These are phyloP conservation scores for Blastomyces emzantsi DNA, from an alignment of 2,329 filamentous ascomycete genomes.

Conservation along the genomic window DNA sequence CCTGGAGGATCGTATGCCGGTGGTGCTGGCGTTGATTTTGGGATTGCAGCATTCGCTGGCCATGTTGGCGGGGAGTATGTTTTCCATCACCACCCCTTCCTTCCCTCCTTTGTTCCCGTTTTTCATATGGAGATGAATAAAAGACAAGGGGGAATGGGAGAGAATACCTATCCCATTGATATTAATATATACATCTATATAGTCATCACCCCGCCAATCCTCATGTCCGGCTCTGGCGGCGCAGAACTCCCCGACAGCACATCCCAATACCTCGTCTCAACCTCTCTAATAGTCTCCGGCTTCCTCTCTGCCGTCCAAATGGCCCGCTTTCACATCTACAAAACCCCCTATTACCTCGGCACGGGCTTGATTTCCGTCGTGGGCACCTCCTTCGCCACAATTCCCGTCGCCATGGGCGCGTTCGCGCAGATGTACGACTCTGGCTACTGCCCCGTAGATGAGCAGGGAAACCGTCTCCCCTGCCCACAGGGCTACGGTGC, in stretches of 20 bases:
- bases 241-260: slow-evolving; percentile 49
- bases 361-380: slow-evolving; percentile 61
- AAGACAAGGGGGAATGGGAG: not conserved
- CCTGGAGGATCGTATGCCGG: slow-evolving; percentile 58
- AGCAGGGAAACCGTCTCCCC: slow-evolving; percentile 49
- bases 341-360: slow-evolving; percentile 54
- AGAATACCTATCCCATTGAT: not conserved
- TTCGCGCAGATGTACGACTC: slow-evolving; percentile 55
- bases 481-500: slow-evolving; percentile 60
- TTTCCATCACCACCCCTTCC: not conserved
- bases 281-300: slow-evolving; percentile 58
- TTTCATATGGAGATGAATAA: not conserved
- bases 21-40: slow-evolving; percentile 56
- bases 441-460: slow-evolving; percentile 52
- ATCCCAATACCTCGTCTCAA: slow-evolving; percentile 59
- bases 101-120: too few species aligned
- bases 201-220: slow-evolving; percentile 52
- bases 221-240: slow-evolving; percentile 47
- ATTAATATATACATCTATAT: slow-evolving; percentile 14
- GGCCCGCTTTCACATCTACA: slow-evolving; percentile 53
- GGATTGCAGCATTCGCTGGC: slow-evolving; percentile 62
- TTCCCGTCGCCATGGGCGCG: slow-evolving; percentile 55
- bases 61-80: slow-evolving; percentile 49
- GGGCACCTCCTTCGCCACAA: slow-evolving; percentile 58
- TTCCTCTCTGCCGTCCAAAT: slow-evolving; percentile 59